phyloP scores from a whole-genome alignment of 78 protist species.

The Emiliania huxleyi region DNA sequence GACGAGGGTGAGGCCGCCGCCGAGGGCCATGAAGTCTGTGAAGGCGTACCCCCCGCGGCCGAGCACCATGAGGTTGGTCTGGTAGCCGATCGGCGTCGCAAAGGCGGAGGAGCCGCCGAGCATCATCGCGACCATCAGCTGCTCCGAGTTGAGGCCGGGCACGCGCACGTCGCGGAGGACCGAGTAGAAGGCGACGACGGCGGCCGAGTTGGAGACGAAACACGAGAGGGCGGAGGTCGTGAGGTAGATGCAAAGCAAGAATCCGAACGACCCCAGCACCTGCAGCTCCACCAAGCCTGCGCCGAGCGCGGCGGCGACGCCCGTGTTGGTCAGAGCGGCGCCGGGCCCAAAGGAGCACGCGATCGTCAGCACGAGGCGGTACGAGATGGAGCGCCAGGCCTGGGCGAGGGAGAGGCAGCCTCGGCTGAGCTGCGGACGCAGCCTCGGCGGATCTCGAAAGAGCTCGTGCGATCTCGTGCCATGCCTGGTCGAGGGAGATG shows the following conservation, averaged over 20 bases:
- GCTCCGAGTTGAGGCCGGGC: background rate
- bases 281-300: background rate
- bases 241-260: background rate
- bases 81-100: conserved; percentile 19
- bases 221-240: background rate
- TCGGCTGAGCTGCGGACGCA: too few species aligned
- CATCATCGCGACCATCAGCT: background rate
- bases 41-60: conserved; percentile 28
- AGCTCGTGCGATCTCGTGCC: background rate
- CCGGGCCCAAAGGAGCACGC: background rate
- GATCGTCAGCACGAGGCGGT: background rate
- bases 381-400: background rate
- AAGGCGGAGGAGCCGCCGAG: background rate
- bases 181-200: background rate
- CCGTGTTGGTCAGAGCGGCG: background rate
- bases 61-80: conserved; percentile 48
- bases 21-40: background rate
- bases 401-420: background rate
- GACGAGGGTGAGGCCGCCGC: background rate
- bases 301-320: background rate
- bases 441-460: too few species aligned
- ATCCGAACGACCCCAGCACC: background rate
- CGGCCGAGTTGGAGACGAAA: background rate
- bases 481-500: background rate
- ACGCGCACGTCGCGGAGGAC: background rate